phyloP scores from a whole-genome alignment of 108 stramenopile genomes.

The Pseudonitzschia pungens region DNA sequence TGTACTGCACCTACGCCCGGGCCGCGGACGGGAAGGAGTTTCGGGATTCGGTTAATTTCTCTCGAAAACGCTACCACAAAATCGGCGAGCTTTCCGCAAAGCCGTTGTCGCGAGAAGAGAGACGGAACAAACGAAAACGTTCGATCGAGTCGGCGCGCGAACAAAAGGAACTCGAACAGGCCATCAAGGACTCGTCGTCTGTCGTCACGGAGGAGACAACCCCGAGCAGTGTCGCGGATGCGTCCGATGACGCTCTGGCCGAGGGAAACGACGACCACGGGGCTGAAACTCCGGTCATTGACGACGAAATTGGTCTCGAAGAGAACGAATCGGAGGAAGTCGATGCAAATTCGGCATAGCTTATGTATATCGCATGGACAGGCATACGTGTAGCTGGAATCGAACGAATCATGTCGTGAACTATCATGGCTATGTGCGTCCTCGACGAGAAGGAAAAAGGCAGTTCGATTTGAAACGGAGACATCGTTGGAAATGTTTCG shows the following conservation, averaged over 20 bases:
- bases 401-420: no score
- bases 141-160: slow-evolving; percentile 17
- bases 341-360: no score
- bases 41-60: slow-evolving; percentile 83
- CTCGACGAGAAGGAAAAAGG: no score
- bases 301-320: no score
- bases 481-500: no score
- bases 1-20: slow-evolving; percentile 83
- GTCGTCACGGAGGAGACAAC: background rate
- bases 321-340: no score
- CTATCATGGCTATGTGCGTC: no score
- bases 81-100: slow-evolving; percentile 75
- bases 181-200: background rate
- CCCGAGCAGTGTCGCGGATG: background rate
- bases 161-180: slow-evolving; percentile 16
- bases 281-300: no score
- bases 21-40: slow-evolving; percentile 72
- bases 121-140: slow-evolving; percentile 52
- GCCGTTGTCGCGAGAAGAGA: slow-evolving; percentile 68
- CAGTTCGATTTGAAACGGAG: no score
- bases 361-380: no score
- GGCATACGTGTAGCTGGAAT: no score
- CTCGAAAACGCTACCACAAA: slow-evolving; percentile 68
- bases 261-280: no score
- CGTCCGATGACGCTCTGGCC: background rate